Evolutionary conservation across 164 flowering plant species (phyloP).

Genomic region (Tinospora cordifolia): DNA sequence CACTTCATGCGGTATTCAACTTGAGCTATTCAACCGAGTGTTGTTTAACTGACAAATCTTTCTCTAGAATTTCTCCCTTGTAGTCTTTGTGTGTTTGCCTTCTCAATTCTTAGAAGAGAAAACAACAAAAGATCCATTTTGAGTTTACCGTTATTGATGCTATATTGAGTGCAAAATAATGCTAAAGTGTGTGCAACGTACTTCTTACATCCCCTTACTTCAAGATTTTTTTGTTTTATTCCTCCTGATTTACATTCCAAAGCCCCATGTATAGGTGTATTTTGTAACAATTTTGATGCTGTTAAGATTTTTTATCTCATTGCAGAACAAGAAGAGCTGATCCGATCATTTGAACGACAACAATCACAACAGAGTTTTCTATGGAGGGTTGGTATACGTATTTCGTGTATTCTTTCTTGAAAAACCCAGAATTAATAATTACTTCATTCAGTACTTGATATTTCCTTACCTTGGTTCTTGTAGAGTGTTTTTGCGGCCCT

Average conservation of each 20-base stretch:
- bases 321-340: slow-evolving; percentile 80
- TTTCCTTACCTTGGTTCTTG: slow-evolving; percentile 10
- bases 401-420: not conserved
- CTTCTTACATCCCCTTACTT: not conserved
- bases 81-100: not conserved
- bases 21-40: too few species aligned
- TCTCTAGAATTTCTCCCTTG: too few species aligned
- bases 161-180: not conserved
- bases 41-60: too few species aligned
- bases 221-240: not conserved
- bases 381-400: slow-evolving; percentile 54
- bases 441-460: not conserved
- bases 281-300: too few species aligned
- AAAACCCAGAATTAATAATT: not conserved
- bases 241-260: not conserved
- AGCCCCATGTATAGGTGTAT: not conserved
- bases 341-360: slow-evolving; percentile 51
- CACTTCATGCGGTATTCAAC: too few species aligned
- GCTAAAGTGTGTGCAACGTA: not conserved
- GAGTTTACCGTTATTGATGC: not conserved
- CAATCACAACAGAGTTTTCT: slow-evolving; percentile 58
- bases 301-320: not conserved
- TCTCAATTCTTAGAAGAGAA: not conserved
- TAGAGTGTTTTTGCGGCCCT: slow-evolving; percentile 57
- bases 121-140: not conserved